Percentiles rank a stretch among this genome's conserved stretches.
These are phyloP conservation scores for Dillenia suffruticosa DNA, from an alignment of 164 flowering plant genomes.

Conservation along the genomic window DNA sequence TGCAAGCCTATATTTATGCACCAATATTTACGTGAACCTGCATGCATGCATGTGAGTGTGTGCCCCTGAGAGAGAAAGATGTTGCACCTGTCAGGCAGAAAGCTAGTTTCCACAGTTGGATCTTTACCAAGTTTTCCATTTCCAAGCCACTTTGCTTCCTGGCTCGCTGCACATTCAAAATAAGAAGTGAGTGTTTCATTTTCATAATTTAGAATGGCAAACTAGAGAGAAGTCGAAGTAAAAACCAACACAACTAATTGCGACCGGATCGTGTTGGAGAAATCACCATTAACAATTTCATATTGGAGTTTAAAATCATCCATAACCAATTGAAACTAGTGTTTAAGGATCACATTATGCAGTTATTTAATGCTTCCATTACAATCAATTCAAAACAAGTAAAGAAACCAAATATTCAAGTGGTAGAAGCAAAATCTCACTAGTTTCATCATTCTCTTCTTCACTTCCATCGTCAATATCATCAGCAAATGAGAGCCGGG, in stretches of 20 bases:
- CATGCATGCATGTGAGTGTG: background rate
- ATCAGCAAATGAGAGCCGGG: constrained; percentile 78
- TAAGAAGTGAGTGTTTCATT: background rate
- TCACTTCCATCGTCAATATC: constrained; percentile 77
- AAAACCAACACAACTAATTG: too few relatives aligned
- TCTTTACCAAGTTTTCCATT: constrained; percentile 82
- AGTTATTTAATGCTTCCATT: too few relatives aligned
- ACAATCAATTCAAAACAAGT: background rate
- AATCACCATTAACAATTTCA: too few relatives aligned
- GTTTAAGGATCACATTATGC: too few relatives aligned
- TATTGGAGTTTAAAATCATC: too few relatives aligned
- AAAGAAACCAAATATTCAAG: background rate
- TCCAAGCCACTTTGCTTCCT: constrained; percentile 31
- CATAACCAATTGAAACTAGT: too few relatives aligned
- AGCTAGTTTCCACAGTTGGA: constrained; percentile 95
- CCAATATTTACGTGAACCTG: too few relatives aligned
- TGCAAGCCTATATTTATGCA: too few relatives aligned
- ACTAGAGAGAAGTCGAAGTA: background rate
- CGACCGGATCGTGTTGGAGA: too few relatives aligned
- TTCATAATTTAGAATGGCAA: too few relatives aligned
- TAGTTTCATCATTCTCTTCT: constrained; percentile 52
- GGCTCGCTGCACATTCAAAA: constrained; percentile 30
- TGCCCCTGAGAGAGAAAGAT: constrained; percentile 12
- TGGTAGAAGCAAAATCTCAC: constrained; percentile 27
- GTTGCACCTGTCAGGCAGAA: constrained; percentile 90